These are phyloP conservation scores for Porosira glacialis DNA, from an alignment of 352 stramenopile genomes.

Conservation along the genomic window DNA sequence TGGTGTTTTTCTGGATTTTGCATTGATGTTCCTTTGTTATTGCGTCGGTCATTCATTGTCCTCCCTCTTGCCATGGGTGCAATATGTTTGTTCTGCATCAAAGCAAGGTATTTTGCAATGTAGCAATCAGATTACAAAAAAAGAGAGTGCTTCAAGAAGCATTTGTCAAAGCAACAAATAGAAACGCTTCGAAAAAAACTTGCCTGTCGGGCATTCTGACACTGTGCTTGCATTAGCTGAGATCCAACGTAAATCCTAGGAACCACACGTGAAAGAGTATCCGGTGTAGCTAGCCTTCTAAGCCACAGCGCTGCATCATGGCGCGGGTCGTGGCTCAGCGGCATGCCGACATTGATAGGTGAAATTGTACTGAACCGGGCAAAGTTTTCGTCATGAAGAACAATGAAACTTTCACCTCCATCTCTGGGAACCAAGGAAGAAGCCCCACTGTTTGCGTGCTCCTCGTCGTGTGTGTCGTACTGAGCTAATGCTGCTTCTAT, in stretches of 20 bases:
- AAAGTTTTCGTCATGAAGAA: conserved; percentile 12
- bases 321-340: conserved; percentile 43
- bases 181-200: too few relatives aligned
- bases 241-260: too few relatives aligned
- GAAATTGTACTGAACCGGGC: conserved; percentile 23
- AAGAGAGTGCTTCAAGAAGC: too few relatives aligned
- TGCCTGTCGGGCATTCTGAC: too few relatives aligned
- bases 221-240: too few relatives aligned
- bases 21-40: too few relatives aligned
- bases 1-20: conserved; percentile 4
- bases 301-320: conserved; percentile 31
- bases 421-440: too few relatives aligned
- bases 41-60: conserved; percentile 4
- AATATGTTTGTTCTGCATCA: too few relatives aligned
- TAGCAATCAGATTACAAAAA: too few relatives aligned
- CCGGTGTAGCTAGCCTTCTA: conserved; percentile 26
- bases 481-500: conserved; percentile 46
- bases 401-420: conserved; percentile 18
- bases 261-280: conserved; percentile 28
- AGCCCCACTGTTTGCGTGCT: conserved; percentile 7
- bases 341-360: conserved; percentile 34
- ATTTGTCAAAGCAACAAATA: too few relatives aligned
- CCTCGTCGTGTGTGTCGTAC: conserved; percentile 29
- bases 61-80: too few relatives aligned
- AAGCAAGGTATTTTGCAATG: too few relatives aligned